Evolutionary conservation across 164 flowering plant species (phyloP), one percentile per base, ranked within the genome.

Genomic region (Litsea cubeba): DNA sequence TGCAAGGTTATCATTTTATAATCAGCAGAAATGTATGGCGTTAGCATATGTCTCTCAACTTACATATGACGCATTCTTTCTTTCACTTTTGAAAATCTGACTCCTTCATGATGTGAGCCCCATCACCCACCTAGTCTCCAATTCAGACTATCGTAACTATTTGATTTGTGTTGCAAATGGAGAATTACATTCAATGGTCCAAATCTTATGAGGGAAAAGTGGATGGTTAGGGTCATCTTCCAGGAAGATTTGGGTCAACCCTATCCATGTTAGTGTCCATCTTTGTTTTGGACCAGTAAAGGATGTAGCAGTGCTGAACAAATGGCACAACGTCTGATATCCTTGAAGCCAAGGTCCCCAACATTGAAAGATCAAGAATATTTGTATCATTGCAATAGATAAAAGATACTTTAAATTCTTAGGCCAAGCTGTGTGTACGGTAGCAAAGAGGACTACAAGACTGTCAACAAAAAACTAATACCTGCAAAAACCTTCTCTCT

Each of bases 401-500:
- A 63, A n/a, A 17, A 24, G 30, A 25, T 63, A 25, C 2, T 63
- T 25, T 63, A 14, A 22, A 10, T 22, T 24, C 3, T 6, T 5
- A 63, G 25, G 28, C 20, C n/a, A 54, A 54, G 6, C n/a, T 54
- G 60, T 54, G 60, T 54, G 14, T 62, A 62, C 14, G 2, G 26
- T 10, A 25, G 28, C 23, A n/a, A n/a, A 11, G 14, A 7, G 65
- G 65, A 62, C 25, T 12, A 6, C 0, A 2, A 12, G 66, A 24
- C 22, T 24, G 25, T 10, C 23, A 63, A 24, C 25, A 49, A 63
- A 30, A 79, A 24, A 11, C 22, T 60, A 49, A 46, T 83, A 89
- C 97, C 91, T 90, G 97, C 73, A 91, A 68, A 60, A 88, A 46
- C 79, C 84, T 87, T 75, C 97, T 82, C 75, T 91, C 95, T 80